Conservation (phyloP, 2,329 filamentous ascomycete genomes). For the Penicillium sp. region DNA sequence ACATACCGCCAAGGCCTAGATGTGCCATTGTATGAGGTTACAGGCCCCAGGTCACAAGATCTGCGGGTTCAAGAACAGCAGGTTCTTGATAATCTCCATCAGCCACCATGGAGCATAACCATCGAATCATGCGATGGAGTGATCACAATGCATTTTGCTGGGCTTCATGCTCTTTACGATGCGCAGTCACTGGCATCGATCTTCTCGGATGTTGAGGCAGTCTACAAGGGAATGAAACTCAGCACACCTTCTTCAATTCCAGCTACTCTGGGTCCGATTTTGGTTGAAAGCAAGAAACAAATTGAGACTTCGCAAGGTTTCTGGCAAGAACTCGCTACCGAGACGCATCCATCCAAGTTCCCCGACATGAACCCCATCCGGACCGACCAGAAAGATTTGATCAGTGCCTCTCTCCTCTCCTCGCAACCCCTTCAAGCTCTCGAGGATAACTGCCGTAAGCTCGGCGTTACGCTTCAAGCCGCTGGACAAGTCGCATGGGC, state of each 20-base stretch:
- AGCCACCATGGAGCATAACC: slow-evolving; percentile 59
- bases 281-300: slow-evolving; percentile 34
- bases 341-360: slow-evolving; percentile 61
- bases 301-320: slow-evolving; percentile 44
- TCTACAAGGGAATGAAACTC: slow-evolving; percentile 32
- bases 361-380: slow-evolving; percentile 65
- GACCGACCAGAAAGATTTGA: slow-evolving; percentile 29
- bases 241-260: slow-evolving; percentile 34
- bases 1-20: slow-evolving; percentile 45
- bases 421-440: slow-evolving; percentile 44
- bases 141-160: slow-evolving; percentile 45
- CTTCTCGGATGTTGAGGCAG: slow-evolving; percentile 52
- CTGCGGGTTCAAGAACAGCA: slow-evolving; percentile 10
- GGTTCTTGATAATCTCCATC: slow-evolving; percentile 45
- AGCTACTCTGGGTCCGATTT: slow-evolving; percentile 42
- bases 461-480: slow-evolving; percentile 68
- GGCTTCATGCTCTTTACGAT: slow-evolving; percentile 84
- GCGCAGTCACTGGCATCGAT: slow-evolving; percentile 65
- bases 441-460: slow-evolving; percentile 50
- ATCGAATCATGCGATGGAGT: slow-evolving; percentile 37
- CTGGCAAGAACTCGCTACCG: slow-evolving; percentile 56
- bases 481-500: slow-evolving; percentile 74
- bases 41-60: background rate
- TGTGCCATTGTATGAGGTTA: slow-evolving; percentile 40
- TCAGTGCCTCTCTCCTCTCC: slow-evolving; percentile 37